These are phyloP conservation scores for Mucuna pruriens DNA, from an alignment of 306 rosid species.

Conservation along the genomic window DNA sequence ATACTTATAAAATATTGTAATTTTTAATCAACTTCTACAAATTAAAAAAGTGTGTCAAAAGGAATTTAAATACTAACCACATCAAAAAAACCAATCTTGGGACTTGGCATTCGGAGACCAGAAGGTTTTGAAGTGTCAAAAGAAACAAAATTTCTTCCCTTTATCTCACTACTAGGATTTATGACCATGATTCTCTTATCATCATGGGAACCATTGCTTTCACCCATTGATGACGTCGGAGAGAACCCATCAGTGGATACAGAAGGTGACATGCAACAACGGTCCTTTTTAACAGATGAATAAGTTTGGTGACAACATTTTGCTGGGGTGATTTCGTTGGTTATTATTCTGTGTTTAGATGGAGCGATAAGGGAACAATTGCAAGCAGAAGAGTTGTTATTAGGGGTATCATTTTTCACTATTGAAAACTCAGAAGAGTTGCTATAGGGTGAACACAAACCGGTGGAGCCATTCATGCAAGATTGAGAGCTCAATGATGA, in stretches of 20 bases:
- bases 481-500: conserved; percentile 25
- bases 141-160: conserved; percentile 17
- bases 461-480: not conserved
- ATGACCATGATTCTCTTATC: not conserved
- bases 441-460: not conserved
- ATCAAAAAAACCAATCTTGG: conserved; percentile 58
- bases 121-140: conserved; percentile 48
- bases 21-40: too few species aligned
- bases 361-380: not conserved
- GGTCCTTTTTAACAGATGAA: not conserved
- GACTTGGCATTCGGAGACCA: conserved; percentile 57
- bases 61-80: conserved; percentile 45
- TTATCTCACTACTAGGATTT: not conserved
- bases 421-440: not conserved
- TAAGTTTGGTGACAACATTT: not conserved
- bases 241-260: not conserved
- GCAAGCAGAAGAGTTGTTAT: not conserved
- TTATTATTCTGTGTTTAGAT: not conserved
- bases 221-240: not conserved
- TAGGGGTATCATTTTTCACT: not conserved
- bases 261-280: not conserved
- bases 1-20: too few species aligned
- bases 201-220: not conserved
- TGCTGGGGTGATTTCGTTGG: not conserved
- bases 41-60: too few species aligned